Percentiles rank a stretch among this genome's conserved stretches.
Evolutionary conservation across 306 rosid species (phyloP).

Genomic region (Trichosanthes cucumerina): DNA sequence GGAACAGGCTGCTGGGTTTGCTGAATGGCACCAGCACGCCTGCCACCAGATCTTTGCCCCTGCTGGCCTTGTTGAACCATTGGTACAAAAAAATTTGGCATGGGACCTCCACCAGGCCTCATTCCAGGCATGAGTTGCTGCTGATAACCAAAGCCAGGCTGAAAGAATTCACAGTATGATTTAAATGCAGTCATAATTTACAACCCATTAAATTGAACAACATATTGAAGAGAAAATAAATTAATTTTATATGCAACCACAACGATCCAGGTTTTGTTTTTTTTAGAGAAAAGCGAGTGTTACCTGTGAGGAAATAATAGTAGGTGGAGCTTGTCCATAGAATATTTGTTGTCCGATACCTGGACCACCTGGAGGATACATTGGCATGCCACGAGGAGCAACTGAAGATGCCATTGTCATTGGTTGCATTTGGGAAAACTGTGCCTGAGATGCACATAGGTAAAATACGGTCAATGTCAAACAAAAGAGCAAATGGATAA

Average conservation of each 20-base stretch:
- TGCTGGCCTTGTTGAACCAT: constrained; percentile 99
- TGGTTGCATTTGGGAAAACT: constrained; percentile 92
- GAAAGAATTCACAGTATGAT: constrained; percentile 11
- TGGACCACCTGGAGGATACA: constrained; percentile 96
- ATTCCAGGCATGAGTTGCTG: constrained; percentile 98
- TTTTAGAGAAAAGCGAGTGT: neutral
- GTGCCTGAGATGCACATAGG: constrained; percentile 42
- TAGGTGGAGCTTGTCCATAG: constrained; percentile 95
- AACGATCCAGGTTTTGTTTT: neutral
- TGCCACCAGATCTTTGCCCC: constrained; percentile 93
- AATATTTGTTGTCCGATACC: constrained; percentile 94
- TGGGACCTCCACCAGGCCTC: constrained; percentile 97
- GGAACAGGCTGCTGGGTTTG: constrained; percentile 89
- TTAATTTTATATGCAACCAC: neutral
- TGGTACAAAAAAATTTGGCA: constrained; percentile 89
- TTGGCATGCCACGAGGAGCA: constrained; percentile 83
- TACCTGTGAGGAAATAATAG: constrained; percentile 98
- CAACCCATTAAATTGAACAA: neutral
- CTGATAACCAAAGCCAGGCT: constrained; percentile 98
- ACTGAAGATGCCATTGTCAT: constrained; percentile 76
- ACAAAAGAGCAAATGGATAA: neutral
- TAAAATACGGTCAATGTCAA: neutral
- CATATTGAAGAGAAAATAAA: neutral
- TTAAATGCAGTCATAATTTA: neutral
- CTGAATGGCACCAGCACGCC: constrained; percentile 74